phyloP scores from a whole-genome alignment of 768 basidiomycete genomes.

The Xanthoconium purpureum region DNA sequence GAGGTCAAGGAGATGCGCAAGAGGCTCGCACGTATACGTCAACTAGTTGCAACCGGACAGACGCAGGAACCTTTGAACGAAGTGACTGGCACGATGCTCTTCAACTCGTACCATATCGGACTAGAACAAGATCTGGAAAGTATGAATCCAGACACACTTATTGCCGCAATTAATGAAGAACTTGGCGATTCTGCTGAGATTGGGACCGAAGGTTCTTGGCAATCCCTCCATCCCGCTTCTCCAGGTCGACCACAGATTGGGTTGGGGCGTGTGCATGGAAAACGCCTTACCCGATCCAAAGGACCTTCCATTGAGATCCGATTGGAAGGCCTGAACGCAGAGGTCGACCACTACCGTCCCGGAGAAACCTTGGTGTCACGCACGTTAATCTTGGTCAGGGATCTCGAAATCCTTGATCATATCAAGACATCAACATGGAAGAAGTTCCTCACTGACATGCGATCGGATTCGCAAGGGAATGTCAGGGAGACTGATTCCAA shows the following conservation, averaged over 20 bases:
- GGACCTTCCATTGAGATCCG: slow-evolving; percentile 82
- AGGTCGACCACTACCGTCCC: slow-evolving; percentile 63
- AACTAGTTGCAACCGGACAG: slow-evolving; percentile 89
- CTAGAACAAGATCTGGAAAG: slow-evolving; percentile 74
- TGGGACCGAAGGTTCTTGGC: slow-evolving; percentile 85
- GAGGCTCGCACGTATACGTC: slow-evolving; percentile 82
- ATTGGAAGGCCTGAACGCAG: slow-evolving; percentile 59
- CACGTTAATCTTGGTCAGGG: slow-evolving; percentile 61
- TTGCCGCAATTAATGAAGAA: slow-evolving; percentile 93
- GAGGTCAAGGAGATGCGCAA: slow-evolving; percentile 86
- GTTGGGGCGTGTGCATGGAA: slow-evolving; percentile 47
- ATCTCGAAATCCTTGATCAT: slow-evolving; percentile 91
- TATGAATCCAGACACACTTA: slow-evolving; percentile 69
- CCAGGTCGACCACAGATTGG: slow-evolving; percentile 39
- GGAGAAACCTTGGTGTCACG: slow-evolving; percentile 59
- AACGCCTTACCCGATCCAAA: slow-evolving; percentile 67
- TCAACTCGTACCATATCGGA: slow-evolving; percentile 94
- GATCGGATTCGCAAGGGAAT: slow-evolving; percentile 82
- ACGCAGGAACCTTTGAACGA: slow-evolving; percentile 74
- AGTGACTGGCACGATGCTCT: slow-evolving; percentile 70
- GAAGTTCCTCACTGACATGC: slow-evolving; percentile 88
- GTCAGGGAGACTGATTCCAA: slow-evolving; percentile 87
- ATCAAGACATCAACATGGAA: slow-evolving; percentile 99
- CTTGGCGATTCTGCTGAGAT: slow-evolving; percentile 74
- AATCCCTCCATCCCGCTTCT: slow-evolving; percentile 63